phyloP scores from a whole-genome alignment of 1,284 basidiomycete genomes.

The Pyrrhoderma lamaoense region DNA sequence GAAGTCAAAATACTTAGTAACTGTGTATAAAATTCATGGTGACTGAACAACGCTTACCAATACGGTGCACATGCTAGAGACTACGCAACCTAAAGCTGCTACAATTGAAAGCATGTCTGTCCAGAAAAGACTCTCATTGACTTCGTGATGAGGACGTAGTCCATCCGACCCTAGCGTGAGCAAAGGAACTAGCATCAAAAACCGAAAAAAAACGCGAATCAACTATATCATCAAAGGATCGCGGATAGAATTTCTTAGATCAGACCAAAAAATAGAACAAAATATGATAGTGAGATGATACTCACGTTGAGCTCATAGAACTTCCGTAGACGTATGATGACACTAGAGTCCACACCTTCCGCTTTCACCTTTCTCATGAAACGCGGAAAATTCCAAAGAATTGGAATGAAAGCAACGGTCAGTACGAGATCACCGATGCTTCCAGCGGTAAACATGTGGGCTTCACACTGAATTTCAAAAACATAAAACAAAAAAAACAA shows the following conservation, averaged over 20 bases:
- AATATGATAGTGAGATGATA: conserved; percentile 7
- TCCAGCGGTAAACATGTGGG: conserved; percentile 59
- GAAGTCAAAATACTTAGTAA: background rate
- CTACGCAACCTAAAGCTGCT: conserved; percentile 48
- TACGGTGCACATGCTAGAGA: conserved; percentile 68
- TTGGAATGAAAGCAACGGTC: conserved; percentile 63
- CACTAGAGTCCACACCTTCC: conserved; percentile 53
- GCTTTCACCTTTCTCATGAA: conserved; percentile 53
- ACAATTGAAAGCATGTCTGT: conserved; percentile 55
- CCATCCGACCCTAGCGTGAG: conserved; percentile 64
- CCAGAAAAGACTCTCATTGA: conserved; percentile 52
- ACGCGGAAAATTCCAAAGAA: conserved; percentile 58
- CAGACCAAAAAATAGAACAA: background rate
- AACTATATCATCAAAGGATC: no score
- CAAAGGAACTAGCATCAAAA: conserved; percentile 56
- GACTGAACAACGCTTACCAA: conserved; percentile 38
- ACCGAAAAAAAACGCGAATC: conserved; percentile 63
- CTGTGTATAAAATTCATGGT: background rate
- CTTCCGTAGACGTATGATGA: conserved; percentile 62
- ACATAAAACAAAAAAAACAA: conserved; percentile 1
- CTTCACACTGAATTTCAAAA: conserved; percentile 45
- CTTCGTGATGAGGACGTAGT: conserved; percentile 44
- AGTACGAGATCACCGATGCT: conserved; percentile 58
- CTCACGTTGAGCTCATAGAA: conserved; percentile 74
- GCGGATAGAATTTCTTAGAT: no score